A percentile compares a stretch with the other conserved stretches of the same genome.
Evolutionary conservation across 2,329 filamentous ascomycete genomes (phyloP).

Genomic region (Lomentospora prolificans): DNA sequence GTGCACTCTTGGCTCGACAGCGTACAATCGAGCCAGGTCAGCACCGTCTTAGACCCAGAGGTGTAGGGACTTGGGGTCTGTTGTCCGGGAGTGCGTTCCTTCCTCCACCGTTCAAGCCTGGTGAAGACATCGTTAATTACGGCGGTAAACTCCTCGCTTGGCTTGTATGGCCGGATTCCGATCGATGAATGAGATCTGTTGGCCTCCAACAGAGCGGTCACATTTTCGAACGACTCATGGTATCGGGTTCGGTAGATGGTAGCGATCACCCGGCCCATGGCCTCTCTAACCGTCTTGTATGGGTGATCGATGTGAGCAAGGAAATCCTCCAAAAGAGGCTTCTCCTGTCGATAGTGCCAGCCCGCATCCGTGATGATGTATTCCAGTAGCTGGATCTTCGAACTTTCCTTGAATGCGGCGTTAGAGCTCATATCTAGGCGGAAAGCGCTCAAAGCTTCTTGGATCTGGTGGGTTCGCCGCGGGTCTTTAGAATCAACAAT

Average conservation of each 20-base stretch:
- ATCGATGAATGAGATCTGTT: slow-evolving; percentile 76
- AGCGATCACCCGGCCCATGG: slow-evolving; percentile 82
- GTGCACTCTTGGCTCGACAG: slow-evolving; percentile 89
- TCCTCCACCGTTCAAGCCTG: slow-evolving; percentile 77
- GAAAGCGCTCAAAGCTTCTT: slow-evolving; percentile 75
- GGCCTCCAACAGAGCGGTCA: slow-evolving; percentile 61
- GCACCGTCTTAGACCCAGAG: slow-evolving; percentile 87
- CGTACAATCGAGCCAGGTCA: slow-evolving; percentile 89
- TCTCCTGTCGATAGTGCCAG: slow-evolving; percentile 91
- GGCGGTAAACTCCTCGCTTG: slow-evolving; percentile 60
- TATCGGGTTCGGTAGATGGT: slow-evolving; percentile 86
- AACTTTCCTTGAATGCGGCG: slow-evolving; percentile 97
- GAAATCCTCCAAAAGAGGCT: slow-evolving; percentile 83
- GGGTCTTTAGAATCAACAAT: slow-evolving; percentile 84
- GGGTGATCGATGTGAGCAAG: slow-evolving; percentile 88
- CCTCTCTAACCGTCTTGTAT: slow-evolving; percentile 93
- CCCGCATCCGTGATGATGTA: slow-evolving; percentile 79
- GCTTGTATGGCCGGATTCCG: slow-evolving; percentile 74
- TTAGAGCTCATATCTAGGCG: slow-evolving; percentile 89
- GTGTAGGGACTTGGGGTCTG: slow-evolving; percentile 93
- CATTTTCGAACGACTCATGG: slow-evolving; percentile 83
- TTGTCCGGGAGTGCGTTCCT: slow-evolving; percentile 73
- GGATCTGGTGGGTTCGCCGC: slow-evolving; percentile 73
- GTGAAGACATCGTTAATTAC: slow-evolving; percentile 68
- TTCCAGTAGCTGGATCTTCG: slow-evolving; percentile 85